Evolutionary conservation across 2,329 filamentous ascomycete genomes (phyloP), one percentile per base, ranked within the genome.

Genomic region (Epichloe sylvatica): DNA sequence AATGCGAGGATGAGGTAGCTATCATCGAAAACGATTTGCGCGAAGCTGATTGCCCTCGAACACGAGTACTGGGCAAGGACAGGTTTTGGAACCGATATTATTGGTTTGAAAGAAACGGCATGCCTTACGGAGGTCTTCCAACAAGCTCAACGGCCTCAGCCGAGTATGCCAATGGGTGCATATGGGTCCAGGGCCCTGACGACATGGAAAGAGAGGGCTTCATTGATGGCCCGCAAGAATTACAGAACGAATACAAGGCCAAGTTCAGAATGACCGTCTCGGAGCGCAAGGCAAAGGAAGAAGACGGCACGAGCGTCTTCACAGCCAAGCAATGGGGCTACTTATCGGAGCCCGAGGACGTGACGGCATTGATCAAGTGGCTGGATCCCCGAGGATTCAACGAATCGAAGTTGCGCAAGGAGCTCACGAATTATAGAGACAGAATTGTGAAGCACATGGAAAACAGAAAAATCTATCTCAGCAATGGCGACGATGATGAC

Each of bases 41-140:
- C 47, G 91, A 97, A 67, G 89, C 90, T 39, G 87, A 96, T 65
- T 95, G 91, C 59, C 87, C 90, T 36, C 83, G 92, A 53, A 95
- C 90, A 17, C 83, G 87, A 54, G 81, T 91, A 17, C 74, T 98
- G 25, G 92, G 92, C 52, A 91, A 92, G 64, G 92, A 98, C 67
- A 81, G 92, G 42, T 98, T 95, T 73, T 95, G 91, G 81, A 97
- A 98, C 67, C 81, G 91, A 49, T 98, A 97, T 67, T 97, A 94
- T 73, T 98, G 92, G 91, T 96, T 97, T 64, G 92, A 98, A 68
- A 84, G 91, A 54, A 98, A 97, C 61, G 92, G 90, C 23, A 97
- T 97, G 90, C 92, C 92, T 0, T 95, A 91, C 60, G 88, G 77
- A 34, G 92, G 92, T 4, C 74, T 96, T 49, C 90, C 90, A 0